Conservation (phyloP, 2,329 filamentous ascomycete species). For the Ceratocystis diversiconidia region DNA sequence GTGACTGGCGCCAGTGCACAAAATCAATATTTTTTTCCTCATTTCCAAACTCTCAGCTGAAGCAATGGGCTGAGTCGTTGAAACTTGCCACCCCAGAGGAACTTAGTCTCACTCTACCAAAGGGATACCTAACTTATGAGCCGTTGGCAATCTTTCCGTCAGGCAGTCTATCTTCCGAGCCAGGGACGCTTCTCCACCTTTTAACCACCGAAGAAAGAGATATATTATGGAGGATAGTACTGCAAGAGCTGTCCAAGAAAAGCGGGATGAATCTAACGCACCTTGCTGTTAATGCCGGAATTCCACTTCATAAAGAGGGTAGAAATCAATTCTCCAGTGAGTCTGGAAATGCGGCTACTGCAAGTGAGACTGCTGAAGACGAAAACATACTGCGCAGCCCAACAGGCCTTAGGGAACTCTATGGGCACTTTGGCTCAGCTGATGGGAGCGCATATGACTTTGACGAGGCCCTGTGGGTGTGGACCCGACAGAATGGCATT, state of each 20-base stretch:
- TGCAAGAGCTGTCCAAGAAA: constrained; percentile 32
- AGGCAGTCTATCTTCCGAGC: constrained; percentile 36
- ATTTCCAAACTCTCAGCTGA: constrained; percentile 4
- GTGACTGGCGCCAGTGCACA: constrained; percentile 13
- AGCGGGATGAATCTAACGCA: constrained; percentile 36
- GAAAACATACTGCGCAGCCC: constrained; percentile 66
- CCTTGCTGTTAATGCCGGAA: constrained; percentile 47
- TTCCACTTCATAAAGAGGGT: constrained; percentile 31
- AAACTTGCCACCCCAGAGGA: neutral
- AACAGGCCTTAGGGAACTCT: constrained; percentile 50
- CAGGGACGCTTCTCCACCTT: constrained; percentile 30
- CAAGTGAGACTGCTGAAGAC: constrained; percentile 18
- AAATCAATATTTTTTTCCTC: constrained; percentile 4
- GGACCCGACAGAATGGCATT: constrained; percentile 64
- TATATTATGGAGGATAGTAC: constrained; percentile 36
- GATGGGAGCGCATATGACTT: constrained; percentile 38
- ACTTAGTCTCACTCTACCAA: constrained; percentile 9
- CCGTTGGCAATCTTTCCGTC: constrained; percentile 47
- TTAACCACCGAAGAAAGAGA: constrained; percentile 21
- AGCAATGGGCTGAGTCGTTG: constrained; percentile 2
- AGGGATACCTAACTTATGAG: constrained; percentile 44
- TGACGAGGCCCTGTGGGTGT: constrained; percentile 59
- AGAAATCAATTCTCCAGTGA: neutral
- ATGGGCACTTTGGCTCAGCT: constrained; percentile 58
- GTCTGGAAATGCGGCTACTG: constrained; percentile 8